Evolutionary conservation across 148 eudicot genomes (phyloP), one percentile per base, ranked within the genome.

Genomic region (Chenopodium quinoa): DNA sequence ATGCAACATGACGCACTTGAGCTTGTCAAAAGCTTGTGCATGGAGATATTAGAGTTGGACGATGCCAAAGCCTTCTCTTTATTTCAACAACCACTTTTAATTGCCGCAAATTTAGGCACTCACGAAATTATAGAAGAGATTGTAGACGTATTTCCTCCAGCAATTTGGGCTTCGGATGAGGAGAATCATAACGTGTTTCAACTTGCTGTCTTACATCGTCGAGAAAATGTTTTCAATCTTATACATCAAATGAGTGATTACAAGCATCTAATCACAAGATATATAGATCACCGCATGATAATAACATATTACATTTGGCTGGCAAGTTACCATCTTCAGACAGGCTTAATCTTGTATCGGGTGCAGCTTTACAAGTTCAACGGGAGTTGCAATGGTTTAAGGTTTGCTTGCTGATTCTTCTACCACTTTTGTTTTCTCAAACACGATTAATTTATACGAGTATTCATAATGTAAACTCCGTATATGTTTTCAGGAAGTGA

Each of bases 351-450:
- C 64, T 80, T 27, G 82, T 79, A 3, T 69, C 77, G 2, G 82
- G 82, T 69, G 76, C 87, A 4, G 84, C 84, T 75, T 50, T 82
- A 0, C 87, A 78, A 31, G 44, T 82, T 29, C 84, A 82, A 40
- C 87, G 79, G 0, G 87, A 85, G 37, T 27, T 82, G 47, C 82
- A 82, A 74, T 85, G 87, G 87, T 85, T 82, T 34, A 50, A 78
- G 84, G 87, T 85, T 0, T 40, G 71, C 20, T 54, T 70, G 4
- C 23, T 40, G 46, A 0, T 40, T 29, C n/a, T 6, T 60, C 8
- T 31, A 9, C 14, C 58, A 23, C 2, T 14, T 4, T 4, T 11
- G 44, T 63, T 56, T 20, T 64, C 6, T 5, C 17, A 16, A 14
- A 12, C 32, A 0, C 13, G 5, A 4, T 34, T 34, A 2, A 34